Base-by-base conservation (phyloP, 441 rosid species). In the Gossypium lobatum region DNA sequence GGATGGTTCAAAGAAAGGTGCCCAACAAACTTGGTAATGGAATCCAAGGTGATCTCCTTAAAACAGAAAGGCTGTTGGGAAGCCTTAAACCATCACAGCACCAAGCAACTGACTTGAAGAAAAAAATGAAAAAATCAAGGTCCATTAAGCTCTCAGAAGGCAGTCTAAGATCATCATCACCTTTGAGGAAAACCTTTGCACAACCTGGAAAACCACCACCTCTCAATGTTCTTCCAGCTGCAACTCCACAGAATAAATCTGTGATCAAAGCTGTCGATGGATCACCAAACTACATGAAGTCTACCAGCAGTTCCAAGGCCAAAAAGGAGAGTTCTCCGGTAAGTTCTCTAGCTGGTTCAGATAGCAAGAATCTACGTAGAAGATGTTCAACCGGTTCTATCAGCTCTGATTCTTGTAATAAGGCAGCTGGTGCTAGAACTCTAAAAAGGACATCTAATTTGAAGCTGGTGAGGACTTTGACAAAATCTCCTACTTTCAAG, bases 221-320 rank as follows among this genome's bases (percentile, higher is more conserved):
- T 16, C 20, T 54, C 59, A 16, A 54, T 17, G 25, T 54, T 54
- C 59, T 54, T 54, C 59, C 58, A 53, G 21, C 58, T 53, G 25
- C 58, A 45, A 65, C 80, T 48, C 76, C 77, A 0, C 85, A 74
- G 78, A 81, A 80, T 84, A 85, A 80, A 73, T 13, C 75, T 76
- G 60, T 78, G 37, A 69, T 64, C 74, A 86, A 76, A 82, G 28
- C 76, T 5, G 28, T 75, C 54, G 81, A 77, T 7, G 82, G 80
- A 1, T 81, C 90, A 25, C 96, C 97, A 5, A 95, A 91, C 80
- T 92, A 92, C 82, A 95, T 91, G 97, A 95, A 90, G 85, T 85
- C 86, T 42, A 95, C 98, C 7, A 86, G 85, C 84, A 80, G 97
- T 70, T 95, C 94, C 31, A 88, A 88, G 80, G 97, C 97, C 21